Evolutionary conservation across 257 asterid genomes (phyloP), one percentile per base, ranked within the genome.

Genomic region (Verbena officinalis): DNA sequence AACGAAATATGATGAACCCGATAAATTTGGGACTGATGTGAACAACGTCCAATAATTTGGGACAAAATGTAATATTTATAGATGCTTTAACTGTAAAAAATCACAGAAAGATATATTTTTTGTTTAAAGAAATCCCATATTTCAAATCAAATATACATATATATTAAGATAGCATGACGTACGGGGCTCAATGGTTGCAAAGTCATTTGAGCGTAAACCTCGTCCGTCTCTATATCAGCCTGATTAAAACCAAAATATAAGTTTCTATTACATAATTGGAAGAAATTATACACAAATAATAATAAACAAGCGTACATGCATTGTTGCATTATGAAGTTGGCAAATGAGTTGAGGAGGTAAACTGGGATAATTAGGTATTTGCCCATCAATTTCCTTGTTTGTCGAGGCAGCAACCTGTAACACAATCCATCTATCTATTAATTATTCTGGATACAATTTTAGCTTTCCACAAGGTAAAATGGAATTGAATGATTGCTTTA

Each of bases 181-280:
- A 80, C 85, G 5, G 76, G 72, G 54, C 72, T 80, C 51, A 80
- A 48, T 1, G 85, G 85, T 64, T 80, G 85, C 78, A 80, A 71
- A 49, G 85, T 80, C 85, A 77, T 76, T 55, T 80, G 82, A 52
- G 82, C 82, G 61, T 80, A 80, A 42, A 76, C 82, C 59, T 76
- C 82, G 55, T 80, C 85, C 5, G 82, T 76, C 73, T 80, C 85
- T 14, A 77, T 17, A 80, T 80, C 85, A 15, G 82, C 85, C 82
- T 80, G 49, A 65, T 46, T 55, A 33, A 68, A 69, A 27, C 33
- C 33, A 24, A 53, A 11, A 22, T 11, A 63, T 38, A 17, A 62
- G 71, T 44, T 56, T 53, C 58, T 39, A 54, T 27, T 46, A 61
- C 19, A 13, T 5, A 50, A 30, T 6, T 14, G 22, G 19, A 15